Percentiles rank a stretch among this genome's conserved stretches.
Evolutionary conservation across 805 yeast genomes (phyloP).

Genomic region (Komagataella mondaviorum): DNA sequence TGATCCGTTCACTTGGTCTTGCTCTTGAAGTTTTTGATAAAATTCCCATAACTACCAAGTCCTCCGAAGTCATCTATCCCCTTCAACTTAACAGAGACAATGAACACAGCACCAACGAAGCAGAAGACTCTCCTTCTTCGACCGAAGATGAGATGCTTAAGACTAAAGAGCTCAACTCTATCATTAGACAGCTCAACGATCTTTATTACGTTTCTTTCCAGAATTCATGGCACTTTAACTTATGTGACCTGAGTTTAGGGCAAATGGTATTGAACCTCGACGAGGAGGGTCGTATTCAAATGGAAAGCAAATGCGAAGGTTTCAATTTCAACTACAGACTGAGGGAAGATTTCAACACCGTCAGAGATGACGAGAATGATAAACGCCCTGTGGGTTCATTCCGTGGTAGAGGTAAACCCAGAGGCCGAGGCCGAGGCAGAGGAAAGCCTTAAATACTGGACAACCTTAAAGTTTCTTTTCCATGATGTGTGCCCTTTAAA

Average conservation of each 20-base stretch:
- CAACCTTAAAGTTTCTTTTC: neutral
- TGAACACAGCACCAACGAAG: slow-evolving; percentile 3
- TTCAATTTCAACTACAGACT: slow-evolving; percentile 45
- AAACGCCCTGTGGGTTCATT: neutral
- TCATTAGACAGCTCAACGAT: slow-evolving; percentile 40
- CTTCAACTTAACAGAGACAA: slow-evolving; percentile 9
- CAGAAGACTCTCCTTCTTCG: slow-evolving; percentile 3
- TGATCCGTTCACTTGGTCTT: slow-evolving; percentile 33
- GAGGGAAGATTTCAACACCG: slow-evolving; percentile 1
- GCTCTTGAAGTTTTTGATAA: slow-evolving; percentile 52
- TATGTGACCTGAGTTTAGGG: slow-evolving; percentile 49
- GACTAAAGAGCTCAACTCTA: slow-evolving; percentile 25
- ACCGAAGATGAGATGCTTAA: slow-evolving; percentile 10
- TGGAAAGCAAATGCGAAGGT: slow-evolving; percentile 44
- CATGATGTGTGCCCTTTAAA: neutral
- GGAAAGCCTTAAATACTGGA: slow-evolving; percentile 2
- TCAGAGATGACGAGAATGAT: slow-evolving; percentile 1
- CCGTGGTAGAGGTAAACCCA: slow-evolving; percentile 3
- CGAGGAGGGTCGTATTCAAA: slow-evolving; percentile 29
- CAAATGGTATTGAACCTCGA: slow-evolving; percentile 26
- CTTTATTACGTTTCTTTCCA: slow-evolving; percentile 51
- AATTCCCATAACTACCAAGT: slow-evolving; percentile 34
- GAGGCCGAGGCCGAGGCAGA: slow-evolving; percentile 9
- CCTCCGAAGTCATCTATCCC: slow-evolving; percentile 18
- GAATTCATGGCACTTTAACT: slow-evolving; percentile 66